Base-by-base conservation (phyloP, 2,329 filamentous ascomycete genomes). In the Aspergillus floridensis region DNA sequence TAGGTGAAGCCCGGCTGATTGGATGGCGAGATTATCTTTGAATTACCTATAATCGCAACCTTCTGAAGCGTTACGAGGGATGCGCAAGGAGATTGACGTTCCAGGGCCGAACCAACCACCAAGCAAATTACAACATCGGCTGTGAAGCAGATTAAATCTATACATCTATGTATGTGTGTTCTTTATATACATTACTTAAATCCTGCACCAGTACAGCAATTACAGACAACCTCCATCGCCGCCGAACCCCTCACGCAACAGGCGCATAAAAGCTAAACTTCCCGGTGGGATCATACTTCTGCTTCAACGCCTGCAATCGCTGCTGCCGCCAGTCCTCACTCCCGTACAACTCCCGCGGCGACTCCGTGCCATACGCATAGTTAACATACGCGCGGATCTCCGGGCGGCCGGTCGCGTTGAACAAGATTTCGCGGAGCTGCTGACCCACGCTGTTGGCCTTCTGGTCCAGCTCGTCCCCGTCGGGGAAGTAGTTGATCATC, bases 241-340 rank as follows among this genome's bases (percentile, higher is more conserved):
- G 22, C 5, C 11, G 1, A 52, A 10, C 11, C 21, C 31, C 56
- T 51, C 59, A 66, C 19, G 50, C 62, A 26, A 71, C 65, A n/a
- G 71, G 71, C 0, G 63, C 68, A 59, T 67, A 72, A 46, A 70
- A 73, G 62, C 63, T 71, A 46, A 74, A 72, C 53, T 55, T 65
- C 12, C 66, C 62, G n/a, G 65, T 16, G 0, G 75, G 74, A 47
- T 77, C 76, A 50, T 74, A 78, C 58, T 72, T 68, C 4, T 61
- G 26, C 65, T 78, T 78, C 57, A 77, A 63, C 0, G 26, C 24
- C 11, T 60, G 60, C 35, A 78, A 65, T 7, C 66, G 68, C 31
- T 70, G 55, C 59, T 71, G 63, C 2, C 74, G 66, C 74, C 74
- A 77, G 16, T 58, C 22, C 56, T 74, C 72, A 44, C 53, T 53